Evolutionary conservation across 352 stramenopile species (phyloP).

Genomic region (Phytopythium oedochilum): DNA sequence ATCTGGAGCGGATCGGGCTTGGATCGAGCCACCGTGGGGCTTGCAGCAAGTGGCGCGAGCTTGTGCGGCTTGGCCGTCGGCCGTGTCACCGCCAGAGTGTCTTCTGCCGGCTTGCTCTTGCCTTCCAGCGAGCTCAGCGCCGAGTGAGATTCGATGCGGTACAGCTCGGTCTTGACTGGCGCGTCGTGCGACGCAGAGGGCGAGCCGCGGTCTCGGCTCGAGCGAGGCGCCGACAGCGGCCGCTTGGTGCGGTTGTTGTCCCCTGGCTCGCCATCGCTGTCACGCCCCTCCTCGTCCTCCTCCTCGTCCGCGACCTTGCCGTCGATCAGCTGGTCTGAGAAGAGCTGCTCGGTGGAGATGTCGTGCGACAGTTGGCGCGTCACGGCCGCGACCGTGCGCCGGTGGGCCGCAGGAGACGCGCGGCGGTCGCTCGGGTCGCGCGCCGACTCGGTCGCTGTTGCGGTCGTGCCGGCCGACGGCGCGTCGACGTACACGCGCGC

Average conservation of each 20-base stretch:
- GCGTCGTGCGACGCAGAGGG: not conserved
- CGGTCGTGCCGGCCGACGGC: not conserved
- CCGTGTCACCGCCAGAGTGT: not conserved
- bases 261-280: slow-evolving; percentile 18
- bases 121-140: slow-evolving; percentile 44
- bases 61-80: slow-evolving; percentile 16
- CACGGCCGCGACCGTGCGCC: slow-evolving; percentile 9
- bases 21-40: not conserved
- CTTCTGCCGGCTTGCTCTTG: slow-evolving; percentile 2
- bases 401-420: slow-evolving; percentile 3
- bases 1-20: not conserved
- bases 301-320: slow-evolving; percentile 51
- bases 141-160: slow-evolving; percentile 67
- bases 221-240: not conserved
- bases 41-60: slow-evolving; percentile 17
- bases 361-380: slow-evolving; percentile 41
- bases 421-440: too few relatives aligned
- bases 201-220: not conserved
- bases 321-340: slow-evolving; percentile 57
- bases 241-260: slow-evolving; percentile 17
- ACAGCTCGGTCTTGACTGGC: slow-evolving; percentile 23
- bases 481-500: slow-evolving; percentile 16
- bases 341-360: slow-evolving; percentile 66
- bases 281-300: slow-evolving; percentile 23
- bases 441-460: slow-evolving; percentile 1